Base-by-base conservation (phyloP, 2,329 filamentous ascomycete genomes). In the Fusarium torulosum region DNA sequence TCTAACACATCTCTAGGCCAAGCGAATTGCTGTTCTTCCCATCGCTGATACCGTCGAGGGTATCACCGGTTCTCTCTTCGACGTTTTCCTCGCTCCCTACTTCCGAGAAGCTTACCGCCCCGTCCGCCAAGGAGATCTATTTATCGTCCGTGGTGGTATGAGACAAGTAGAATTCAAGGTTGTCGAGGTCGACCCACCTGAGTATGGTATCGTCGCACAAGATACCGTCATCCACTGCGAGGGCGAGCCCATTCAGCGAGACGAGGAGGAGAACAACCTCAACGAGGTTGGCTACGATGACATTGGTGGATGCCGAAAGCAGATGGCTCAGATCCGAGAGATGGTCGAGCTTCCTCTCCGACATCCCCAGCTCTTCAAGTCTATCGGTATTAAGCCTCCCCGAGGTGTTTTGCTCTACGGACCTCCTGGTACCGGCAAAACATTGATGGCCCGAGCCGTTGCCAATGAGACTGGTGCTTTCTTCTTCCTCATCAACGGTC, bases 131-230 rank as follows among this genome's bases (percentile, higher is more conserved):
- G 96, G 96, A 75, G 96, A 99, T 78, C 88, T 97, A 59, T 99
- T 99, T 87, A 97, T 94, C 79, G 93, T 96, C 65, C 91, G 96
- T 76, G 96, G 95, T 83, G 95, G 94, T 78, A 99, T 99, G 96
- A 90, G 96, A 80, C 95, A 97, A 82, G 96, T 99, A 35, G 96
- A 99, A 79, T 99, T 99, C 86, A 99, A 99, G 87, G 95, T 99
- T 41, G 95, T 99, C 46, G 96, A 99, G 83, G 94, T 99, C 47
- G 96, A 99, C 75, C 94, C 96, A 45, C 96, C 96, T 72, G 96
- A 99, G 85, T 98, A 96, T 77, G 96, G 96, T 74, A 99, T 99
- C 70, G 96, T 99, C 60, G 96, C 96, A 63, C 96, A 99, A 82
- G 96, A 99, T 78, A 99, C 96, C 19, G 92, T 99, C 73, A 98